Evolutionary conservation across 441 rosid genomes (phyloP), one percentile per base, ranked within the genome.

Genomic region (Codiaeum variegatum): DNA sequence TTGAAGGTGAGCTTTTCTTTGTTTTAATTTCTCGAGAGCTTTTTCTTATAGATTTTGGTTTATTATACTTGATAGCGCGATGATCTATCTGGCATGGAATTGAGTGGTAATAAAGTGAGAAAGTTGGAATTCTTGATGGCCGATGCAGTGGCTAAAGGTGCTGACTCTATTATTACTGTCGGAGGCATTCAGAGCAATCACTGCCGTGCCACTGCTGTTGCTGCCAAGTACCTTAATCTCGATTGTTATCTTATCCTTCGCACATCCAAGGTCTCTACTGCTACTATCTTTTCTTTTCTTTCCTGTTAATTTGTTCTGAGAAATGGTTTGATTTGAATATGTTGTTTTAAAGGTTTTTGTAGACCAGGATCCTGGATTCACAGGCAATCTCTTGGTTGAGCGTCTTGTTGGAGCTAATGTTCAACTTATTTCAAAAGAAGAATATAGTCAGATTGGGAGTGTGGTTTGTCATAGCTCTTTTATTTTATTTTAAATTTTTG

Each of bases 161-260:
- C 99, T 31, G 97, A 94, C 63, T 88, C 94, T 34, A 78, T 92
- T 59, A 83, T 92, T 69, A 92, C 97, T 8, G 86, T 91, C 52
- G 99, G 99, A 5, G 99, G 96, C 44, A 92, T 94, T 69, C 97
- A 94, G 78, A 94, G 97, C 79, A 92, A 94, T 73, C 98, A 94
- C 74, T 94, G 99, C 59, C 98, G 98, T 63, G 96, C 99, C 21
- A 88, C 99, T 62, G 88, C 98, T 36, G 97, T 91, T 9, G 97
- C 96, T 19, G 92, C 99, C 13, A 91, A 87, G 83, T 92, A 91
- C 75, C 90, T 94, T 51, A 90, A 88, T 74, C 98, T 94, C 52
- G 86, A 81, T 56, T 79, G 87, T 74, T 87, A 91, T 83, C 86
- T 92, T 55, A 92, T 92, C 34, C 92, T 92, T 47, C 89, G 94